Evolutionary conservation across 345 rosid species (phyloP).

Genomic region (Lenwebbia sp.): DNA sequence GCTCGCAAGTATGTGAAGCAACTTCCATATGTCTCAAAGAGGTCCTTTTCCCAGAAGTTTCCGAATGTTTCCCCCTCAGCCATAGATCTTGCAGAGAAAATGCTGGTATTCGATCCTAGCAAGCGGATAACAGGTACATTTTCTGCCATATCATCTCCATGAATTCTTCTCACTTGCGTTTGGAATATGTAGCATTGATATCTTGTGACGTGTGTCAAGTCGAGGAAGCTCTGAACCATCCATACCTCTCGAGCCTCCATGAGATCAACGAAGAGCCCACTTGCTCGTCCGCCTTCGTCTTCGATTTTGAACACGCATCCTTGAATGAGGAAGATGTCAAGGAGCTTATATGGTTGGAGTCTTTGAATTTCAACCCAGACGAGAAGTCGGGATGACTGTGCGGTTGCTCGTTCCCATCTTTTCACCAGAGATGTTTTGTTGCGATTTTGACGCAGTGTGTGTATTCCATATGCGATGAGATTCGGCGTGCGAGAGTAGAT

Average conservation of each 20-base stretch:
- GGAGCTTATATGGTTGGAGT: constrained; percentile 69
- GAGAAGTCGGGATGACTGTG: not conserved
- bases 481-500: not conserved
- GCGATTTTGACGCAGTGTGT: not conserved
- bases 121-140: constrained; percentile 70
- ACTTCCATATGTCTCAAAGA: constrained; percentile 62
- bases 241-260: constrained; percentile 70
- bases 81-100: constrained; percentile 74
- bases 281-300: constrained; percentile 50
- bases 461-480: not conserved
- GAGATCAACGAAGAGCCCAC: constrained; percentile 91
- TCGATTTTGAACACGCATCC: constrained; percentile 60
- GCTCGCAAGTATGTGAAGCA: constrained; percentile 73
- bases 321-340: constrained; percentile 74
- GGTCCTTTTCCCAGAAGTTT: constrained; percentile 51
- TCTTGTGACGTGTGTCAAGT: constrained; percentile 20
- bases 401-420: not conserved
- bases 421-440: not conserved
- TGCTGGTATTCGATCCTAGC: constrained; percentile 78
- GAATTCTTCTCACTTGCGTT: not conserved
- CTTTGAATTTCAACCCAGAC: constrained; percentile 38
- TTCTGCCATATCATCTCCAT: not conserved
- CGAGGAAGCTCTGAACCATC: constrained; percentile 74
- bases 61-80: constrained; percentile 55
- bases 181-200: not conserved